phyloP scores from a whole-genome alignment of 129 eudicot genomes.

The Ambrosia artemisiifolia region DNA sequence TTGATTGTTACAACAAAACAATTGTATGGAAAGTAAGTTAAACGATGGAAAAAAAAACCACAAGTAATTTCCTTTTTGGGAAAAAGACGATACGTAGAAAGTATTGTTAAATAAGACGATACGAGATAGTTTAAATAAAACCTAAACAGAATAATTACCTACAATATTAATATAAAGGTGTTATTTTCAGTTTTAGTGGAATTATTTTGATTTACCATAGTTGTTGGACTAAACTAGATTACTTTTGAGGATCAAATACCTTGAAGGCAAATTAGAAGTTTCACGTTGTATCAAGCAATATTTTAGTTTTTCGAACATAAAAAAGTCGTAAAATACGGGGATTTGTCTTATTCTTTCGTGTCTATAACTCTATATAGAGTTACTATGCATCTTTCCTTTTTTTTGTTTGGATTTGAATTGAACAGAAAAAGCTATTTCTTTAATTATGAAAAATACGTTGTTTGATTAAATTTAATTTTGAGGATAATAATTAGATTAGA shows the following conservation, averaged over 20 bases:
- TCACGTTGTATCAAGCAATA: neutral
- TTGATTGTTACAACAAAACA: too few relatives aligned
- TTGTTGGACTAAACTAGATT: neutral
- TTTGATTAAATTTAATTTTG: neutral
- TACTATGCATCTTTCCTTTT: neutral
- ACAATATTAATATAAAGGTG: neutral
- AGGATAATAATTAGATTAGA: neutral
- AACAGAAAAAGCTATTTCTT: neutral
- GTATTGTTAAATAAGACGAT: neutral
- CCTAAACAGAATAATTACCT: neutral
- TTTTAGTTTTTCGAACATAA: neutral
- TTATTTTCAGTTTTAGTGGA: neutral
- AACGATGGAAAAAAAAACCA: too few relatives aligned
- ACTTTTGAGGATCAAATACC: too few relatives aligned
- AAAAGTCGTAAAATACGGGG: neutral
- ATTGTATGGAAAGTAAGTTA: too few relatives aligned
- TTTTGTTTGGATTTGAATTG: neutral
- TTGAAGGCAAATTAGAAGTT: too few relatives aligned
- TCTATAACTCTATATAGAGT: neutral
- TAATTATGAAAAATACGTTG: neutral
- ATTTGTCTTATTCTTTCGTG: neutral
- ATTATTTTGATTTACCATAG: neutral
- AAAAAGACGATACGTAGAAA: too few relatives aligned
- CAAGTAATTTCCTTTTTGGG: too few relatives aligned
- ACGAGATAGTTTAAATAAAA: neutral